Conservation (phyloP, 2,329 filamentous ascomycete species). For the Cladosporium sp. region DNA sequence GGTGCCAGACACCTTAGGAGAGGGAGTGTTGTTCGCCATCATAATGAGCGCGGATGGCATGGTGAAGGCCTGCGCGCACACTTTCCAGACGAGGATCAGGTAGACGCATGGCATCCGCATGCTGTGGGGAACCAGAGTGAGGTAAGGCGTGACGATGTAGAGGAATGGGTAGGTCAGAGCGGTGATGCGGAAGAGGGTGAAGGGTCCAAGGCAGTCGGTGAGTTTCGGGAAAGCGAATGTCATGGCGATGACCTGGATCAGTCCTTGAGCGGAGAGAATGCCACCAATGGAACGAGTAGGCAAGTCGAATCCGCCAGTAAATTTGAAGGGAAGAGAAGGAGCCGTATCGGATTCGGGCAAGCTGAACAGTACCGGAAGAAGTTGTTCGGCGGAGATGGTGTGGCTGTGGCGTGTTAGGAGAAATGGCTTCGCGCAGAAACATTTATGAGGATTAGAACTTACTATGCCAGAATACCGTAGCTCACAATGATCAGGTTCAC, state of each 20-base stretch:
- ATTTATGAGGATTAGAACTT: too few species aligned
- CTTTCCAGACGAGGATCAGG: conserved; percentile 79
- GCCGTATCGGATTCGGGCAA: conserved; percentile 52
- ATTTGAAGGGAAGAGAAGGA: conserved; percentile 75
- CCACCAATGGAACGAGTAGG: conserved; percentile 80
- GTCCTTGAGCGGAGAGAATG: conserved; percentile 82
- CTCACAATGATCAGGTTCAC: conserved; percentile 84
- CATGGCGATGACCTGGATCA: conserved; percentile 85
- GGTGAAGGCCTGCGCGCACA: conserved; percentile 83
- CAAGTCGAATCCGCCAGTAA: conserved; percentile 80
- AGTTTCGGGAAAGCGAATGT: conserved; percentile 78
- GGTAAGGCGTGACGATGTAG: conserved; percentile 83
- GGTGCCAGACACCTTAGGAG: conserved; percentile 77
- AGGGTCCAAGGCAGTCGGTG: conserved; percentile 68
- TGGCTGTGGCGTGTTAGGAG: conserved; percentile 56
- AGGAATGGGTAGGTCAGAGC: conserved; percentile 80
- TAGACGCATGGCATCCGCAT: conserved; percentile 74
- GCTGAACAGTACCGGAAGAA: conserved; percentile 88
- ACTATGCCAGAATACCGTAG: conserved; percentile 93
- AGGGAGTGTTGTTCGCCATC: conserved; percentile 81
- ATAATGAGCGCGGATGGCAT: conserved; percentile 90
- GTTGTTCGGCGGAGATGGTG: conserved; percentile 93
- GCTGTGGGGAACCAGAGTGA: conserved; percentile 72
- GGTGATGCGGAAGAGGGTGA: conserved; percentile 77
- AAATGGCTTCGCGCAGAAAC: not conserved